Evolutionary conservation across 192 early-diverging fungal species (phyloP).

Genomic region (Entomortierella parvispora): DNA sequence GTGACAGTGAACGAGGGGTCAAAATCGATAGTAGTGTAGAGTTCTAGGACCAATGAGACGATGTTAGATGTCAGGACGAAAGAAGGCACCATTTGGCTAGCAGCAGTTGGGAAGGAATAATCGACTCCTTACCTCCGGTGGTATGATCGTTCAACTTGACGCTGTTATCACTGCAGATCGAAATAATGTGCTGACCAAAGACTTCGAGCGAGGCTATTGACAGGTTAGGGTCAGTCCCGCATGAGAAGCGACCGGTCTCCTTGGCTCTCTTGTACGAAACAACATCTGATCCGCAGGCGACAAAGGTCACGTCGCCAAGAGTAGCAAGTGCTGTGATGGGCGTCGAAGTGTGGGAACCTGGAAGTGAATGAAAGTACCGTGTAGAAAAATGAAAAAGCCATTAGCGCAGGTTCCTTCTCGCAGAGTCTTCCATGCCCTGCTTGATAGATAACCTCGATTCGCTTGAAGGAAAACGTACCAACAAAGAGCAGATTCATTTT

Average conservation of each 20-base stretch:
- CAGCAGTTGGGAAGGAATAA: too few species aligned
- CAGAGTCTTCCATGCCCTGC: not conserved
- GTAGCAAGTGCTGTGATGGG: constrained; percentile 80
- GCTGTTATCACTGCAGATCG: constrained; percentile 81
- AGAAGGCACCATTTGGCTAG: not conserved
- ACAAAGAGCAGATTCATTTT: constrained; percentile 86
- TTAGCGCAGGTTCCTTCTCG: not conserved
- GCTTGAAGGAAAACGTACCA: constrained; percentile 35
- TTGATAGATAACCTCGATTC: not conserved
- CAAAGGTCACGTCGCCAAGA: constrained; percentile 77
- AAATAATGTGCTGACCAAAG: constrained; percentile 82
- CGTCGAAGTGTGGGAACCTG: constrained; percentile 67
- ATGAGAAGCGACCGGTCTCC: constrained; percentile 59
- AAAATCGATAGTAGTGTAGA: constrained; percentile 81
- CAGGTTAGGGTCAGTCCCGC: constrained; percentile 18
- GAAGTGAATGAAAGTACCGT: not conserved
- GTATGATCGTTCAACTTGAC: constrained; percentile 81
- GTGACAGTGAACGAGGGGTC: constrained; percentile 78
- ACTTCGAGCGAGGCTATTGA: constrained; percentile 68
- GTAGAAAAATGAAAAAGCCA: not conserved
- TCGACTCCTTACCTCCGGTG: constrained; percentile 66
- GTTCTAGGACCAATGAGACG: constrained; percentile 52
- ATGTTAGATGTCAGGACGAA: not conserved
- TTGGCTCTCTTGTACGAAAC: constrained; percentile 74
- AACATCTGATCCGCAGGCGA: constrained; percentile 72